These are phyloP conservation scores for Rhodotorula sp. DNA, from an alignment of 1,284 basidiomycete genomes.

Conservation along the genomic window DNA sequence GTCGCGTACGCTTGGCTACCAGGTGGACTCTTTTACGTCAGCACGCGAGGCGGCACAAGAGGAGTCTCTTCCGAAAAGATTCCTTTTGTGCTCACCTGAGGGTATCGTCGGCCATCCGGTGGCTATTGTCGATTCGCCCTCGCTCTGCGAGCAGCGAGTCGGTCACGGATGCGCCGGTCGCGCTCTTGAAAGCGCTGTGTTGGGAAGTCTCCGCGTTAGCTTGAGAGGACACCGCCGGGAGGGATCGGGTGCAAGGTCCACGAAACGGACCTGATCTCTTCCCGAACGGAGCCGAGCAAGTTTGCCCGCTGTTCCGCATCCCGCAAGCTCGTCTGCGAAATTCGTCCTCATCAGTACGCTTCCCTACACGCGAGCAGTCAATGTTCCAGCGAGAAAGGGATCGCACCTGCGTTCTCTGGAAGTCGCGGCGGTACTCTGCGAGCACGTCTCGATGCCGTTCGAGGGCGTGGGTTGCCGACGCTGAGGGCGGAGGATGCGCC, in stretches of 20 bases:
- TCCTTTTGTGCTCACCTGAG: conserved; percentile 63
- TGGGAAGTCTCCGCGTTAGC: conserved; percentile 57
- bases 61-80: not conserved
- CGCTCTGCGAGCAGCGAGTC: conserved; percentile 86
- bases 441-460: conserved; percentile 87
- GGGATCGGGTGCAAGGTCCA: too few species aligned
- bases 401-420: conserved; percentile 73
- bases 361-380: not conserved
- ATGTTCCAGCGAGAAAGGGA: not conserved
- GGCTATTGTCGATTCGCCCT: conserved; percentile 82
- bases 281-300: conserved; percentile 83
- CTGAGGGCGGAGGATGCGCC: conserved; percentile 65
- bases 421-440: conserved; percentile 80
- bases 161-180: conserved; percentile 59
- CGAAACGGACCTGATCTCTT: conserved; percentile 77
- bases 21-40: not conserved
- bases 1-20: conserved; percentile 94
- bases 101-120: conserved; percentile 90
- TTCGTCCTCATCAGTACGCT: too few species aligned
- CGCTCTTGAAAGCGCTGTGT: conserved; percentile 69
- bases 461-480: conserved; percentile 81
- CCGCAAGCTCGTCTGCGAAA: conserved; percentile 68
- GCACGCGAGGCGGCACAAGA: not conserved
- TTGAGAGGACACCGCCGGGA: not conserved
- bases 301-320: conserved; percentile 81